These are phyloP conservation scores for Tolypocladium nubicola DNA, from an alignment of 2,329 filamentous ascomycete genomes.

Conservation along the genomic window DNA sequence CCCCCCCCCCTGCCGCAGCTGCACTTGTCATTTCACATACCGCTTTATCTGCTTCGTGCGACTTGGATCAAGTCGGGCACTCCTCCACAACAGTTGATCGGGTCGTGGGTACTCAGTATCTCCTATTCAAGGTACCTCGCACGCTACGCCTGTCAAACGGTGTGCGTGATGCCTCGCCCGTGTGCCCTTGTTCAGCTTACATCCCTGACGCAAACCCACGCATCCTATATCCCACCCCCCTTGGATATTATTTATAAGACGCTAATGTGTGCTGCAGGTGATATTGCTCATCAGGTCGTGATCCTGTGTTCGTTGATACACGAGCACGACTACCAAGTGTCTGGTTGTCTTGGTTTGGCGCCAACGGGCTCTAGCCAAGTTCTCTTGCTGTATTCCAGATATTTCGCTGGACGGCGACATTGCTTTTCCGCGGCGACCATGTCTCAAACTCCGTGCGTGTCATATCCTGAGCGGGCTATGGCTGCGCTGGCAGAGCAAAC, in stretches of 20 bases:
- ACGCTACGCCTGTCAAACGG: background rate
- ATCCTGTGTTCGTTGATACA: background rate
- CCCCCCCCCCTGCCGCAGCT: background rate
- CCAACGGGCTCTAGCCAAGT: background rate
- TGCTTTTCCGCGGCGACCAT: background rate
- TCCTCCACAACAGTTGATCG: background rate
- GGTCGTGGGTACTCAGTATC: background rate
- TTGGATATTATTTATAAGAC: background rate
- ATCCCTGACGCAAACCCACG: background rate
- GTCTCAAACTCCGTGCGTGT: slow-evolving; percentile 1
- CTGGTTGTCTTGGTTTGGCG: background rate
- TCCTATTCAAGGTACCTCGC: background rate
- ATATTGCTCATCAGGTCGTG: background rate
- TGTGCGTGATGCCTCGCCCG: background rate
- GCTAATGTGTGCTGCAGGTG: background rate
- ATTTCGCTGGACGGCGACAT: background rate
- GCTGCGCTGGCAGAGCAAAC: background rate
- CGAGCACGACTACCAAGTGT: background rate
- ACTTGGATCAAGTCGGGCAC: background rate
- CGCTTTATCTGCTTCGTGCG: background rate
- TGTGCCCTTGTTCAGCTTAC: background rate
- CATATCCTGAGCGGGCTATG: background rate
- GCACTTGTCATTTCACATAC: background rate
- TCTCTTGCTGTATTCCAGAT: background rate
- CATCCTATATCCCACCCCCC: background rate